Evolutionary conservation across 2,329 filamentous ascomycete species (phyloP), one percentile per base, ranked within the genome.

Genomic region (Colletotrichum abscissum): DNA sequence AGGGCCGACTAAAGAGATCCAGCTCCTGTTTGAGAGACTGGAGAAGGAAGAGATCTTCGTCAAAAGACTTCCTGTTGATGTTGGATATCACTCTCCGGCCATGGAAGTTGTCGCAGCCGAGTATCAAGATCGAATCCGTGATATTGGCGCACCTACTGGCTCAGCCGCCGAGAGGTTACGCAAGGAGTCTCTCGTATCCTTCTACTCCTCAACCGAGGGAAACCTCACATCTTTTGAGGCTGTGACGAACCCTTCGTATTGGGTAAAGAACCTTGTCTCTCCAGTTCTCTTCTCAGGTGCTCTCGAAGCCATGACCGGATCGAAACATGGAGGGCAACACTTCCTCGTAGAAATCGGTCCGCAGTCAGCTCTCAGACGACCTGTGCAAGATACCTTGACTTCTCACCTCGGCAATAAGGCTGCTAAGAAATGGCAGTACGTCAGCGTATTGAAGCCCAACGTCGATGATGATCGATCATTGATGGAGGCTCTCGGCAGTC

Each of bases 31-130:
- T 7, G 63, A 67, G 0, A 79, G 76, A 52, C 42, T 70, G 0
- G 35, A 75, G 22, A 1, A 74, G n/a, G 82, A 63, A 0, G 77
- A 75, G 0, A 75, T 86, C 4, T 84, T 83, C 56, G 78, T 79
- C 46, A 79, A 80, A 5, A 69, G 81, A 2, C 79, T 87, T 6
- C 73, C 79, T 1, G 82, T 87, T n/a, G 76, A 79, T 4, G 78
- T 80, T 2, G 84, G 84, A 1, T 87, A 87, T 58, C 85, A 87
- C 71, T 87, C 85, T 0, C 79, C 79, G 1, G 82, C 86, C 22
- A 87, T 87, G 85, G 76, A 77, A 22, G 73, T 79, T 0, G 79
- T 86, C 4, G 80, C 81, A 28, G 75, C 79, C 0, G 80, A 81
- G 22, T 87, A 87, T 69, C 65, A 56, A 8, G 42, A n/a, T 46